A percentile compares a stretch with the other conserved stretches of the same genome.
These are phyloP conservation scores for Lentinula edodes DNA, from an alignment of 768 basidiomycete genomes.

Conservation along the genomic window DNA sequence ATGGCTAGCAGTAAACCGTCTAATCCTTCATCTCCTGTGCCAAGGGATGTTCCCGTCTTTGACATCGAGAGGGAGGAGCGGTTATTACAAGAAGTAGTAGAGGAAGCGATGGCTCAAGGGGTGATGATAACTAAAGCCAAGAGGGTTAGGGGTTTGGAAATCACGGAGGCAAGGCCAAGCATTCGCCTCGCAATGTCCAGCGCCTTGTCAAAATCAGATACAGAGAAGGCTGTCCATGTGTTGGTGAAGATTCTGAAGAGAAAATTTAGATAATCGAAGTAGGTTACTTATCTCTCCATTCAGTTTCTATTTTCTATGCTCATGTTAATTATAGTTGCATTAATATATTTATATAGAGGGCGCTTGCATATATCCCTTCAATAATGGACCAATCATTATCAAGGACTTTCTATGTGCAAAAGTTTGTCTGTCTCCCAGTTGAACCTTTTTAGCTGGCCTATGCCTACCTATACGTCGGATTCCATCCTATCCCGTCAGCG, in stretches of 20 bases:
- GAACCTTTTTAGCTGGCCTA: too few species aligned
- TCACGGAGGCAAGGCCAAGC: conserved; percentile 42
- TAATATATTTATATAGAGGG: neutral
- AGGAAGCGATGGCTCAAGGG: conserved; percentile 75
- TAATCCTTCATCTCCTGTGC: conserved; percentile 41
- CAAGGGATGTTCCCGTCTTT: conserved; percentile 46
- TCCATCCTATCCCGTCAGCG: too few species aligned
- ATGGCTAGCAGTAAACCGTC: conserved; percentile 30
- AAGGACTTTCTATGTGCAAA: too few species aligned
- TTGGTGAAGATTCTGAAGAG: conserved; percentile 66
- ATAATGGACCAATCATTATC: too few species aligned
- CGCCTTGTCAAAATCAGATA: conserved; percentile 82
- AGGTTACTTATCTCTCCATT: neutral
- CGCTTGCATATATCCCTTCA: too few species aligned
- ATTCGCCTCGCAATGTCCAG: conserved; percentile 79
- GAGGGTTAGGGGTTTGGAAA: conserved; percentile 42
- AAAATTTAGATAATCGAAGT: conserved; percentile 1
- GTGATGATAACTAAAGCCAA: conserved; percentile 85
- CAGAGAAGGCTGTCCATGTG: conserved; percentile 78
- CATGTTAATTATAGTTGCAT: neutral
- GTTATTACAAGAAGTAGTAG: conserved; percentile 87
- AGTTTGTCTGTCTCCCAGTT: too few species aligned
- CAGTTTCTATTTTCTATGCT: neutral
- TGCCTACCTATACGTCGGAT: too few species aligned
- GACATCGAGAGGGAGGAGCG: conserved; percentile 69